These are phyloP conservation scores for Tilletia horrida DNA, from an alignment of 1,284 basidiomycete genomes.

Conservation along the genomic window DNA sequence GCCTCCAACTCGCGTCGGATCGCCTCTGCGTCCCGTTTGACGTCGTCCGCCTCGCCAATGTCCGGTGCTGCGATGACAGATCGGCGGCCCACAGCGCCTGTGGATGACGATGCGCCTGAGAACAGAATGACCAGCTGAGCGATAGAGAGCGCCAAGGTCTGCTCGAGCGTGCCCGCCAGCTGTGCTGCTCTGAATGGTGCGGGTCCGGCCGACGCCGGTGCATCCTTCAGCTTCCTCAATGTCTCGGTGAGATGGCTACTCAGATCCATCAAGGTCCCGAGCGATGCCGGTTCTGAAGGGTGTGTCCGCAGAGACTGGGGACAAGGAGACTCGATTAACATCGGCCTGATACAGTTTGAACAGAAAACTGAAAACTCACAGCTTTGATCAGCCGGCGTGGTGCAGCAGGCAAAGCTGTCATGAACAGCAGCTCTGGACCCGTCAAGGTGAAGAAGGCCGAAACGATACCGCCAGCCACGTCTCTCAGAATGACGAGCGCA, in stretches of 20 bases:
- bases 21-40: neutral
- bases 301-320: slow-evolving; percentile 30
- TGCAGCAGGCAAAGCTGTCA: slow-evolving; percentile 64
- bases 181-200: neutral
- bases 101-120: neutral
- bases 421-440: neutral
- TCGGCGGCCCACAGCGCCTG: neutral
- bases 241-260: slow-evolving; percentile 34
- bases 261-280: slow-evolving; percentile 49
- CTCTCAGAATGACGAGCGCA: slow-evolving; percentile 56
- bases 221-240: slow-evolving; percentile 20
- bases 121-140: slow-evolving; percentile 26
- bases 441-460: slow-evolving; percentile 27
- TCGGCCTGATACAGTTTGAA: too few relatives aligned
- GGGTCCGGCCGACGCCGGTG: neutral
- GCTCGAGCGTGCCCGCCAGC: slow-evolving; percentile 30
- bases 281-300: slow-evolving; percentile 37
- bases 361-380: slow-evolving; percentile 3
- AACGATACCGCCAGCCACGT: slow-evolving; percentile 59
- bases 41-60: neutral
- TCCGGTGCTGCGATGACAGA: neutral
- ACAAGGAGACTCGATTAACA: too few relatives aligned
- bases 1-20: neutral
- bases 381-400: slow-evolving; percentile 26
- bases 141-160: slow-evolving; percentile 29